Evolutionary conservation across 2,329 filamentous ascomycete genomes (phyloP).

Genomic region (Botrytis elliptica): DNA sequence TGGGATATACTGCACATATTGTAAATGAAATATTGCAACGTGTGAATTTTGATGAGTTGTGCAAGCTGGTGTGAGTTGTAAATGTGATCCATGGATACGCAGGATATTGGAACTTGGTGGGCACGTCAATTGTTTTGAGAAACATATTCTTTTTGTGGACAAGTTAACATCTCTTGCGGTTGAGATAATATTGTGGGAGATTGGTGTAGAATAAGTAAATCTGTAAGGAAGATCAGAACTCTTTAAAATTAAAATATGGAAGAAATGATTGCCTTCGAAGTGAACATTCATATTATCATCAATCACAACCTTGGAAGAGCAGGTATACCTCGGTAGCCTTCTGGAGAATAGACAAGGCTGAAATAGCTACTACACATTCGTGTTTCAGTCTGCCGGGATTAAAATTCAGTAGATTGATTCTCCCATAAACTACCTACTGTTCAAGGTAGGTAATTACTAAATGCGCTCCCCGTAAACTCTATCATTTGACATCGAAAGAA

Average conservation of each 20-base stretch:
- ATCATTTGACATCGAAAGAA: background rate
- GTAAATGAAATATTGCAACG: rapidly evolving
- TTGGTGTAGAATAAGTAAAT: background rate
- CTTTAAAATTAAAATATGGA: background rate
- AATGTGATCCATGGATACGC: background rate
- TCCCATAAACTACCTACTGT: too few species aligned
- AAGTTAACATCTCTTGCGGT: too few species aligned
- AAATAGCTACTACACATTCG: background rate
- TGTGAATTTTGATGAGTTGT: background rate
- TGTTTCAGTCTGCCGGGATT: background rate
- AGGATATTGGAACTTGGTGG: background rate
- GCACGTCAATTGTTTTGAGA: background rate
- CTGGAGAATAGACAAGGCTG: background rate
- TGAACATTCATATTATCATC: background rate
- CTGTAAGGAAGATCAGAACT: background rate
- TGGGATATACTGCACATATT: background rate
- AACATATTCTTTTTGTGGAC: too few species aligned
- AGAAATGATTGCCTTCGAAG: background rate
- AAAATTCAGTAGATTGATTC: background rate
- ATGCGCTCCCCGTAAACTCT: too few species aligned
- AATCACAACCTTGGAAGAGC: background rate
- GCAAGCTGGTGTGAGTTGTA: background rate
- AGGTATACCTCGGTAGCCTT: background rate
- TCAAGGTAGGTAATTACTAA: background rate
- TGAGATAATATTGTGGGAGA: too few species aligned